A percentile compares a stretch with the other conserved stretches of the same genome.
phyloP scores from a whole-genome alignment of 2,329 filamentous ascomycete species.

The Penicillium expansum region DNA sequence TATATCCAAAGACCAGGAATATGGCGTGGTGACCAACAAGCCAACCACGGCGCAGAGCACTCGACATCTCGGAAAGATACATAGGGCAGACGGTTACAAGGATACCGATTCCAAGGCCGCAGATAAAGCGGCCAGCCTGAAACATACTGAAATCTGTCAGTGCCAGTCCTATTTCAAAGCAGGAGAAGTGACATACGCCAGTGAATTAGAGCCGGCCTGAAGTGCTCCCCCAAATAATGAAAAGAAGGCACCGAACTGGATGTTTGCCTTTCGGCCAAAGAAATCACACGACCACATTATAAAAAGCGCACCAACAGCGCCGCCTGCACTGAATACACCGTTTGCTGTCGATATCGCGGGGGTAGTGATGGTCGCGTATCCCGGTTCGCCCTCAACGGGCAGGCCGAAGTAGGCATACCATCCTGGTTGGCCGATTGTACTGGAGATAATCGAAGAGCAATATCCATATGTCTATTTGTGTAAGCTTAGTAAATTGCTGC shows the following conservation, averaged over 20 bases:
- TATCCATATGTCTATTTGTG: conserved; percentile 50
- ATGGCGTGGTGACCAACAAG: conserved; percentile 49
- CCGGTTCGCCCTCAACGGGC: conserved; percentile 43
- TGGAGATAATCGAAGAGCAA: conserved; percentile 51
- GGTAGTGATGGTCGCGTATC: conserved; percentile 48
- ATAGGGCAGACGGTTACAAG: conserved; percentile 47
- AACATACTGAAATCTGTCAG: conserved; percentile 39
- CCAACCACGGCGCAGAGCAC: conserved; percentile 44
- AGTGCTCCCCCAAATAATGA: conserved; percentile 49
- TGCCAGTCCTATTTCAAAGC: not conserved
- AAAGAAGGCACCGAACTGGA: conserved; percentile 48
- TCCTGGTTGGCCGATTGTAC: conserved; percentile 54
- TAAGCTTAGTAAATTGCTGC: not conserved
- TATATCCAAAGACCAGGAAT: conserved; percentile 50
- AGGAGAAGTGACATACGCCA: conserved; percentile 34
- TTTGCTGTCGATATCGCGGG: conserved; percentile 51
- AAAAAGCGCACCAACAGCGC: conserved; percentile 48
- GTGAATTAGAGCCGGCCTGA: conserved; percentile 46
- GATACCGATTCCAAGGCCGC: conserved; percentile 44
- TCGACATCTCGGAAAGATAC: conserved; percentile 47
- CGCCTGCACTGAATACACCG: conserved; percentile 50
- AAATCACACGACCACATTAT: conserved; percentile 51
- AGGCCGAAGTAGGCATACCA: conserved; percentile 53
- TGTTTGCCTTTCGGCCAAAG: conserved; percentile 47
- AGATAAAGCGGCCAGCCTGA: conserved; percentile 45